Base-by-base conservation (phyloP, 768 basidiomycete genomes). In the Termitomyces sp. region DNA sequence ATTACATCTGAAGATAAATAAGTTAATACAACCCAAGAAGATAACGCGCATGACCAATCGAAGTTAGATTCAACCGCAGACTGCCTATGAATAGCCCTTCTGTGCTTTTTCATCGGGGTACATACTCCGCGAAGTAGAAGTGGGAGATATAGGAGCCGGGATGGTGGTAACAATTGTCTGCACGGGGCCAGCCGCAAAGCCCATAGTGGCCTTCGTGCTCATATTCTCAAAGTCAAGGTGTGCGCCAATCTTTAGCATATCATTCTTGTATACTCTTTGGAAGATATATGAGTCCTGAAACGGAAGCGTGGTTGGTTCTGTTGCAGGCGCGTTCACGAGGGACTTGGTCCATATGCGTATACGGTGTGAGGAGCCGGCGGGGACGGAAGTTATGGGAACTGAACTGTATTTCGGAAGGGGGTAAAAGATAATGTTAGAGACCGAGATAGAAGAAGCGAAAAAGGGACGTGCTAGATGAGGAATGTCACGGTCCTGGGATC, bases 221-320 rank as follows among this genome's bases (percentile, higher is more conserved):
- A 85, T 67, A 0, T 77, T 69, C 8, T 77, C 77, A 59, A 88
- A 88, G 60, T 82, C 76, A 35, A 88, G 79, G 32, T 75, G 69
- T 0, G 77, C 76, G 18, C 87, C 86, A 16, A 89, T 65, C 66
- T 84, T 86, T 68, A 88, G 83, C 16, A 73, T 70, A 64, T 88
- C 86, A 23, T 75, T 75, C 69, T 86, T 86, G 80, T 82, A 88
- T 66, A 89, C 73, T 20, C 86, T 82, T 63, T 87, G 85, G 69
- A 82, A 88, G 58, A 84, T 70, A 65, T 79, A 82, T 3, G 83
- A 79, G 56, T 82, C 79, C 56, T 72, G 71, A 64, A 76, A 75
- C 14, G 78, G 74, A 50, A 79, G 69, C 14, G 67, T 63, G 40
- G 75, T 73, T 26, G 69, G 63, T 7, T 74, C 70, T 35, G 50